Evolutionary conservation across 371 early-diverging fungal genomes (phyloP), one percentile per base, ranked within the genome.

Genomic region (Thermomucor indicae-seudaticae): DNA sequence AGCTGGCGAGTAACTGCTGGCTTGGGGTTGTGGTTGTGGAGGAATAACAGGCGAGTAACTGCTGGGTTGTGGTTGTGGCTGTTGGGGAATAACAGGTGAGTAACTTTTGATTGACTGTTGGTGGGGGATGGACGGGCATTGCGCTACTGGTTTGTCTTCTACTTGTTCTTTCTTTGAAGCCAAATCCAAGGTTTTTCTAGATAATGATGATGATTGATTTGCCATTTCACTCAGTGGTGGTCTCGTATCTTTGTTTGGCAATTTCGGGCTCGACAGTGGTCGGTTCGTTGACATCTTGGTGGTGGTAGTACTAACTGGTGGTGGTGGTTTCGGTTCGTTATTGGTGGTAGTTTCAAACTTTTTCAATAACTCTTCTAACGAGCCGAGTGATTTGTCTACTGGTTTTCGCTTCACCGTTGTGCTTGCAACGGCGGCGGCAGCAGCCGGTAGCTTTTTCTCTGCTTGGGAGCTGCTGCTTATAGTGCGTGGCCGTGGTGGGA

Each of bases 351-450:
- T 37, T 31, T 53, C 43, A 50, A 44, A 32, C 40, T 39, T 25
- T 42, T 57, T 50, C 20, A 47, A 17, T 29, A 55, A 7, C 27
- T 56, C 52, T 28, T 55, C 38, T 5, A 60, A 49, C 22, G 20
- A 39, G 8, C 27, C 35, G n/a, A 37, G 38, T 6, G 20, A 43
- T 20, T 17, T 34, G n/a, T 55, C 55, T 2, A 71, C 35, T 3
- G 72, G 72, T 28, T 71, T 71, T 28, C 72, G 49, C 14, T 58
- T 62, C 25, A 65, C 57, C n/a, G 47, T 60, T 3, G 47, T 57
- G n/a, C 60, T 56, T n/a, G n/a, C n/a, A n/a, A n/a, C n/a, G n/a
- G n/a, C n/a, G 56, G 10, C 49, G 50, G 20, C 24, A 38, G 43
- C 14, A 31, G 37, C 14, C 28, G 48, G 20, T 19, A 44, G 23